These are phyloP conservation scores for Calonectria montana DNA, from an alignment of 2,329 filamentous ascomycete species.

Conservation along the genomic window DNA sequence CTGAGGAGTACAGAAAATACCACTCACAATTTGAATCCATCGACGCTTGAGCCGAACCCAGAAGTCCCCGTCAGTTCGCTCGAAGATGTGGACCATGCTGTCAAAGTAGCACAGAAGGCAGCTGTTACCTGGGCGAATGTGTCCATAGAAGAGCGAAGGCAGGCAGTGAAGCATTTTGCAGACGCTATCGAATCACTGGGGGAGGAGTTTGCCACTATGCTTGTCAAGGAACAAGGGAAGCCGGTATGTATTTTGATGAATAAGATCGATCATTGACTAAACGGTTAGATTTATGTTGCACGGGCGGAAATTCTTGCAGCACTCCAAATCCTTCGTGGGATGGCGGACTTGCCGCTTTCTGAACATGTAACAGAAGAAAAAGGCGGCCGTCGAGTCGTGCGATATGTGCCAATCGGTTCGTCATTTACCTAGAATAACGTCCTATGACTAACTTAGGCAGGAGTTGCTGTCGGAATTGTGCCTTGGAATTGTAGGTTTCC, in stretches of 20 bases:
- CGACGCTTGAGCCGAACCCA: background rate
- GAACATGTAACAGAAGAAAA: background rate
- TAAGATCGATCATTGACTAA: background rate
- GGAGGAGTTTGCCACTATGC: constrained; percentile 1
- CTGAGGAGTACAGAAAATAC: background rate
- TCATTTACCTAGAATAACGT: background rate
- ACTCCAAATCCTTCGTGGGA: background rate
- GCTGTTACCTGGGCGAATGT: background rate
- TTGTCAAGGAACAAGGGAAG: constrained; percentile 15
- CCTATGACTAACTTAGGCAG: background rate
- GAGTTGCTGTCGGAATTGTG: background rate
- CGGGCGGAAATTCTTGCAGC: background rate
- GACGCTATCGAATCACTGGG: background rate
- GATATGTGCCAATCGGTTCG: background rate
- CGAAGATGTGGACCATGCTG: constrained; percentile 2
- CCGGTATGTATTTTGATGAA: background rate
- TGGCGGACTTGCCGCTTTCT: background rate
- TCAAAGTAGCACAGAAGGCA: background rate
- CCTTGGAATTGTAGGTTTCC: constrained; percentile 5
- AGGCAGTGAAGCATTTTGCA: background rate
- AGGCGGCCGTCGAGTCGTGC: background rate
- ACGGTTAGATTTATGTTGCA: background rate
- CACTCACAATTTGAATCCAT: background rate
- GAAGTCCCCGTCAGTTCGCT: constrained; percentile 1
- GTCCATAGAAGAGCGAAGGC: background rate